Percentiles rank a stretch among this genome's conserved stretches.
These are phyloP conservation scores for Penicillium subrubescens DNA, from an alignment of 495 filamentous ascomycete species.

Conservation along the genomic window DNA sequence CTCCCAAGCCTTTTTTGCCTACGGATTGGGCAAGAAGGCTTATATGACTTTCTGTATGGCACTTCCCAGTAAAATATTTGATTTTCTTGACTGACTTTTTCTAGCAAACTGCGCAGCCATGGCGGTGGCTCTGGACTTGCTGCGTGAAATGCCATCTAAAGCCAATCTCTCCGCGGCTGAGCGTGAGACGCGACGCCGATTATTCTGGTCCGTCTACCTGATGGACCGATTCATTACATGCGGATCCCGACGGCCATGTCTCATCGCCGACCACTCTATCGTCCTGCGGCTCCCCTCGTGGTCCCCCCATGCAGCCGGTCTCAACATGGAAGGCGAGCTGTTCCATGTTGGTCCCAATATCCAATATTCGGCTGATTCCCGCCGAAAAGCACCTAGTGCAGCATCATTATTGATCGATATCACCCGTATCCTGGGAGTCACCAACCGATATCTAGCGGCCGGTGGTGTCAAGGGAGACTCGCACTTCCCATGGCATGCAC, in stretches of 20 bases:
- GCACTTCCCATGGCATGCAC: constrained; percentile 85
- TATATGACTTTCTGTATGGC: constrained; percentile 79
- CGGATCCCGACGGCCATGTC: constrained; percentile 75
- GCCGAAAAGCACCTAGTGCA: constrained; percentile 68
- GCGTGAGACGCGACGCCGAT: constrained; percentile 68
- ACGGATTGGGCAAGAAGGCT: constrained; percentile 78
- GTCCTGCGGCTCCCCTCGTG: constrained; percentile 71
- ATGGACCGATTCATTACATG: constrained; percentile 79
- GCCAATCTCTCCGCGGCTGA: constrained; percentile 60
- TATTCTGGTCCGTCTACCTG: constrained; percentile 86
- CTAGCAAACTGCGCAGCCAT: constrained; percentile 77
- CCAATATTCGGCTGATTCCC: constrained; percentile 64
- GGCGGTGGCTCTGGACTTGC: constrained; percentile 75
- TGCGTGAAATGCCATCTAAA: constrained; percentile 66
- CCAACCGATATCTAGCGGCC: constrained; percentile 79
- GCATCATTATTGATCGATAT: constrained; percentile 80
- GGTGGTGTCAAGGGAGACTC: constrained; percentile 87
- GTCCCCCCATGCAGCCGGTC: constrained; percentile 51
- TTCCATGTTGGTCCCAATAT: constrained; percentile 75
- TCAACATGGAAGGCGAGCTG: constrained; percentile 70
- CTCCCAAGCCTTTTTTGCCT: constrained; percentile 70
- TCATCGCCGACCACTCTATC: constrained; percentile 74
- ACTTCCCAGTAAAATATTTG: background rate
- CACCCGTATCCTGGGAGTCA: constrained; percentile 76
- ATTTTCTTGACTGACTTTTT: constrained; percentile 9